These are phyloP conservation scores for Fusarium multiceps DNA, from an alignment of 2,329 filamentous ascomycete species.

Conservation along the genomic window DNA sequence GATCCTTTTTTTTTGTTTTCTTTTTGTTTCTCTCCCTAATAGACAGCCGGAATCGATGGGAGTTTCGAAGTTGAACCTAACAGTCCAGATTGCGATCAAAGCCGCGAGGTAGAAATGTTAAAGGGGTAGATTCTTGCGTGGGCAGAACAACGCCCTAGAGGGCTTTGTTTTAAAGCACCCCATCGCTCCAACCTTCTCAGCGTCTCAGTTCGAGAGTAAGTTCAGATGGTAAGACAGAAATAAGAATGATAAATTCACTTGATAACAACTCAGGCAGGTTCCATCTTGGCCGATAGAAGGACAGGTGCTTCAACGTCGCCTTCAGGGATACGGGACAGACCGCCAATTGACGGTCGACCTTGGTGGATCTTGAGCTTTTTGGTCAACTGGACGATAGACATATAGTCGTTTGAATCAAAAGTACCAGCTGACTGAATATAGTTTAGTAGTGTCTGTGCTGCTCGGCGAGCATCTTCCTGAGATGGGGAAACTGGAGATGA, in stretches of 20 bases:
- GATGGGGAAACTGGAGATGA: constrained; percentile 75
- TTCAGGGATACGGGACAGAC: constrained; percentile 66
- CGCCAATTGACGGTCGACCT: constrained; percentile 55
- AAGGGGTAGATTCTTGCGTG: constrained; percentile 11
- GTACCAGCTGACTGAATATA: constrained; percentile 82
- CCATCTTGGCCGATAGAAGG: constrained; percentile 46
- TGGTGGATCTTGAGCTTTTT: constrained; percentile 81
- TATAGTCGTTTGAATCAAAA: constrained; percentile 80
- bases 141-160: constrained; percentile 14
- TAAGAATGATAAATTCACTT: constrained; percentile 9
- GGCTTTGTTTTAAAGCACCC: constrained; percentile 14
- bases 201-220: constrained; percentile 14
- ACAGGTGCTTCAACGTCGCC: constrained; percentile 63
- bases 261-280: constrained; percentile 41
- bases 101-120: constrained; percentile 3
- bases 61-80: neutral
- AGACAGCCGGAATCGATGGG: neutral
- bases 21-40: neutral
- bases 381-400: constrained; percentile 82
- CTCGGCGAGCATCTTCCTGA: constrained; percentile 86
- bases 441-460: constrained; percentile 81
- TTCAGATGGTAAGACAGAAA: constrained; percentile 24
- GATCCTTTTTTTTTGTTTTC: neutral
- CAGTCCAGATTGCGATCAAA: constrained; percentile 5
- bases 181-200: neutral